A percentile compares a stretch with the other conserved stretches of the same genome.
Evolutionary conservation across 768 basidiomycete genomes (phyloP).

Genomic region (Amanita fuliginea): DNA sequence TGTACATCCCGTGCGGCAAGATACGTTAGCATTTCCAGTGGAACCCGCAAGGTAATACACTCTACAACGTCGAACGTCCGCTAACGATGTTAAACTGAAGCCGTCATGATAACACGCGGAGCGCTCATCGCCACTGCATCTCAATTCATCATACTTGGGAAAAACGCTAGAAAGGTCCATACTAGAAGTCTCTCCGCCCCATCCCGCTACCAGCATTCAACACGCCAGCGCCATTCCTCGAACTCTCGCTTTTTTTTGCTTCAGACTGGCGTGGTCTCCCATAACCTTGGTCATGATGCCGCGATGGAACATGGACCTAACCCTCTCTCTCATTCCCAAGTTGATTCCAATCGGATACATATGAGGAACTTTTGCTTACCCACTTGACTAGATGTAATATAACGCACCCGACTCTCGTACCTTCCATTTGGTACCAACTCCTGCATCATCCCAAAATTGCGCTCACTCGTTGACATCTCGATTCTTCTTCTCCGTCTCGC

Average conservation of each 20-base stretch:
- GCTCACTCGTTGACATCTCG: constrained; percentile 14
- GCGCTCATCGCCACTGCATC: constrained; percentile 37
- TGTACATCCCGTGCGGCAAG: constrained; percentile 31
- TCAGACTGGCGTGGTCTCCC: constrained; percentile 37
- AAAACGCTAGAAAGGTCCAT: constrained; percentile 23
- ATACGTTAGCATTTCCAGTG: constrained; percentile 66
- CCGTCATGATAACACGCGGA: constrained; percentile 66
- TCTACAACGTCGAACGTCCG: no score
- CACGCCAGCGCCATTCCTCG: constrained; percentile 36
- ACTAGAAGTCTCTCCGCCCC: constrained; percentile 20
- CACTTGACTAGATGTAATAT: constrained; percentile 37
- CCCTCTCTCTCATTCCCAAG: neutral
- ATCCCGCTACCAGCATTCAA: constrained; percentile 22
- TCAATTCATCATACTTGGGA: constrained; percentile 22
- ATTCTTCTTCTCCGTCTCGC: neutral
- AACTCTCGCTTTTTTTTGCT: constrained; percentile 41
- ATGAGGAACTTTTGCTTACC: neutral
- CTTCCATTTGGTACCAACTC: constrained; percentile 56
- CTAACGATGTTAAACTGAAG: constrained; percentile 18
- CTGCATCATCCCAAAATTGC: constrained; percentile 41
- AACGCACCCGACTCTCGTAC: constrained; percentile 39
- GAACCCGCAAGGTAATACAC: constrained; percentile 57
- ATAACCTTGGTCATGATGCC: constrained; percentile 43
- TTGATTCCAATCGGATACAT: neutral
- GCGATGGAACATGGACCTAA: constrained; percentile 36